Percentiles rank a stretch among this genome's conserved stretches.
Evolutionary conservation across 2,329 filamentous ascomycete genomes (phyloP).

Genomic region (Fusarium mexicanum): DNA sequence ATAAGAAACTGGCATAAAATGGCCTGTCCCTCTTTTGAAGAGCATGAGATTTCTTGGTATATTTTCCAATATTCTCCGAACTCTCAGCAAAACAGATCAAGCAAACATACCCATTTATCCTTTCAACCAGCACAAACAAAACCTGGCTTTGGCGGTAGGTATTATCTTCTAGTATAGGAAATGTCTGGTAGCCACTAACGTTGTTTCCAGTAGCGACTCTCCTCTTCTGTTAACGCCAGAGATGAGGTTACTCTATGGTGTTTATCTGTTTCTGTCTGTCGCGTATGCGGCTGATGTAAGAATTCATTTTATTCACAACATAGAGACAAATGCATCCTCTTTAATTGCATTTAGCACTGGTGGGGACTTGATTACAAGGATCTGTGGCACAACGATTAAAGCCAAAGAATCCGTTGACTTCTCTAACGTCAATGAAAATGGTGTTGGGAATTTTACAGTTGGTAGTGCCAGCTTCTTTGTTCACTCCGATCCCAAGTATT

Average conservation of each 20-base stretch:
- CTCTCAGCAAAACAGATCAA: background rate
- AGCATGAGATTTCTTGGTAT: background rate
- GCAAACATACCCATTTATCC: background rate
- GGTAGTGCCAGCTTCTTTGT: background rate
- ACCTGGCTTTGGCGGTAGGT: background rate
- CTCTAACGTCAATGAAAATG: background rate
- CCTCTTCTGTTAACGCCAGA: background rate
- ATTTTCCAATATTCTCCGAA: background rate
- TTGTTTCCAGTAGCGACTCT: background rate
- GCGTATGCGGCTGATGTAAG: background rate
- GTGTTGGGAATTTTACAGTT: background rate
- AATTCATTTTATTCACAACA: background rate
- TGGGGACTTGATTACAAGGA: background rate
- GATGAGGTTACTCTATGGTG: background rate
- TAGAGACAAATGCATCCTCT: background rate
- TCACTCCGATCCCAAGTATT: background rate
- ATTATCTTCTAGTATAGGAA: background rate
- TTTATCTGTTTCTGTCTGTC: background rate
- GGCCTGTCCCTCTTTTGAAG: background rate
- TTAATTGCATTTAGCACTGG: background rate
- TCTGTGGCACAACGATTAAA: background rate
- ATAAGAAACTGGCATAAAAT: background rate
- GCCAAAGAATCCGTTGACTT: background rate
- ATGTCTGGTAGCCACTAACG: background rate
- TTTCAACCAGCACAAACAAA: background rate